A percentile compares a stretch with the other conserved stretches of the same genome.
Evolutionary conservation across 108 stramenopile genomes (phyloP).

Genomic region (Pseudonitzschia delicatissima): DNA sequence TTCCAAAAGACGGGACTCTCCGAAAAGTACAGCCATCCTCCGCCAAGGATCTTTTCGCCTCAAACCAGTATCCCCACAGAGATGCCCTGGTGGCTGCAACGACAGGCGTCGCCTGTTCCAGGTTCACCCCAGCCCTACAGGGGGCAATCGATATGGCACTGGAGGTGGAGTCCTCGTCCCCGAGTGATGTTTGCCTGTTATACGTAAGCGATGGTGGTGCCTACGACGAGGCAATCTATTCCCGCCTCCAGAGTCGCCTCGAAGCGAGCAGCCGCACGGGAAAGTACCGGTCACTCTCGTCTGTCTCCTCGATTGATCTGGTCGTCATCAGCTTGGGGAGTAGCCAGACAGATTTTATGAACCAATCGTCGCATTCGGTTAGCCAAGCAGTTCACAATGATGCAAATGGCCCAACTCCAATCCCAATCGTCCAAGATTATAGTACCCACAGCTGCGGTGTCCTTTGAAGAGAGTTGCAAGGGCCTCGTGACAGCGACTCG

Average conservation of each 20-base stretch:
- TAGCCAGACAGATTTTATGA: too few species aligned
- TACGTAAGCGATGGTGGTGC: conserved; percentile 29
- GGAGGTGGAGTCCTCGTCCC: conserved; percentile 6
- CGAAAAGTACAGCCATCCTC: neutral
- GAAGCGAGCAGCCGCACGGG: neutral
- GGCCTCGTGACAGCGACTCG: conserved; percentile 23
- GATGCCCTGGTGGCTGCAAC: conserved; percentile 14
- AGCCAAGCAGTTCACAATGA: too few species aligned
- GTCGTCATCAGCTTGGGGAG: conserved; percentile 22
- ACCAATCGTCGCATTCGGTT: too few species aligned
- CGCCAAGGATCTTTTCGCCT: neutral
- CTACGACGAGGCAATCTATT: conserved; percentile 4
- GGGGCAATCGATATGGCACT: conserved; percentile 22
- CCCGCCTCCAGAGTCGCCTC: conserved; percentile 15
- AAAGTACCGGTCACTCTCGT: neutral
- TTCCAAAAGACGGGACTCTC: conserved; percentile 3
- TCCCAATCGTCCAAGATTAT: too few species aligned
- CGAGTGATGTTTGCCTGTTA: conserved; percentile 26
- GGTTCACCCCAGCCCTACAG: conserved; percentile 10
- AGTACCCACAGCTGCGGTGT: neutral
- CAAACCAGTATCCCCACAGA: conserved; percentile 14
- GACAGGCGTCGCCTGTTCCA: conserved; percentile 2
- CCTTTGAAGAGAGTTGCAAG: conserved; percentile 24
- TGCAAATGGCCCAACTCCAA: too few species aligned
- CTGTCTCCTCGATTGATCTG: conserved; percentile 18